Conservation (phyloP, 1,284 basidiomycete genomes). For the Xerocomus nothofagi region DNA sequence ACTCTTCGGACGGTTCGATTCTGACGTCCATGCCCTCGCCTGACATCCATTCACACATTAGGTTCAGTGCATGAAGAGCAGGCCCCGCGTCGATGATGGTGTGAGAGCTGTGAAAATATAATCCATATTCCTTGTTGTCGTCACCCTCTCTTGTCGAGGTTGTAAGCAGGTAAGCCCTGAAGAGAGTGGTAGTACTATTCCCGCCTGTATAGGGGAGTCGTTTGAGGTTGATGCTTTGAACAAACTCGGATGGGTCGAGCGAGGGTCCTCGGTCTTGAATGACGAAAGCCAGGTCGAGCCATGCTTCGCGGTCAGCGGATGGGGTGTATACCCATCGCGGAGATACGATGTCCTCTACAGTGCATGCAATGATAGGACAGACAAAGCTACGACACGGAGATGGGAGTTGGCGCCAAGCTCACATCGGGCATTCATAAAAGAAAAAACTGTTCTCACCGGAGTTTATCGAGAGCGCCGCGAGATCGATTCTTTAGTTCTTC, state of each 20-base stretch:
- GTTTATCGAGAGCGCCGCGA: slow-evolving; percentile 21
- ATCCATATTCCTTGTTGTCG: slow-evolving; percentile 12
- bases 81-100: slow-evolving; percentile 21
- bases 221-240: slow-evolving; percentile 16
- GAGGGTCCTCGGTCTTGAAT: slow-evolving; percentile 21
- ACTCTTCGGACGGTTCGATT: slow-evolving; percentile 18
- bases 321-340: slow-evolving; percentile 23
- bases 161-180: slow-evolving; percentile 20
- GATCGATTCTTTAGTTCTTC: slow-evolving; percentile 12
- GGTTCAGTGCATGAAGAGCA: slow-evolving; percentile 17
- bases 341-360: slow-evolving; percentile 10
- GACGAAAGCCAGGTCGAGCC: slow-evolving; percentile 21
- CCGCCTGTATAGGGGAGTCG: slow-evolving; percentile 19
- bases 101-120: slow-evolving; percentile 23
- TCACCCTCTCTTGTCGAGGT: slow-evolving; percentile 6
- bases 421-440: background rate
- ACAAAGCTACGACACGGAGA: slow-evolving; percentile 13
- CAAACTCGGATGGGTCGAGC: slow-evolving; percentile 17
- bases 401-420: background rate
- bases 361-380: slow-evolving; percentile 23
- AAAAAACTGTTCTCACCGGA: slow-evolving; percentile 14
- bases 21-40: slow-evolving; percentile 14
- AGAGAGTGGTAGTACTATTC: slow-evolving; percentile 3
- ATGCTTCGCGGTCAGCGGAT: slow-evolving; percentile 20
- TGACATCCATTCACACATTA: slow-evolving; percentile 30